Base-by-base conservation (phyloP, 2,329 filamentous ascomycete genomes). In the Colletotrichum spaethianum region DNA sequence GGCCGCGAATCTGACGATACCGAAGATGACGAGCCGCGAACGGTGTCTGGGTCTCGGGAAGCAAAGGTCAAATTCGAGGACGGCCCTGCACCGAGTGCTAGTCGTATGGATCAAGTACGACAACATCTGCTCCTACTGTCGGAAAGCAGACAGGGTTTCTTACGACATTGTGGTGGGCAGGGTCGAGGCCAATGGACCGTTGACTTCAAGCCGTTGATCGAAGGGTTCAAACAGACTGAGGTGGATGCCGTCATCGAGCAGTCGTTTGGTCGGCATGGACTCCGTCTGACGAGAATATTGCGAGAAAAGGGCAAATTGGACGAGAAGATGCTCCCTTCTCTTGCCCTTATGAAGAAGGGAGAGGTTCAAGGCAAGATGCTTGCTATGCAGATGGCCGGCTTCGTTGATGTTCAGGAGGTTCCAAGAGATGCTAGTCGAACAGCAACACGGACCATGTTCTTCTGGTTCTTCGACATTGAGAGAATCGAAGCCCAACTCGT, bases 341-440 rank as follows among this genome's bases (percentile, higher is more conserved):
- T 95, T 67, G 93, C 93, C 64, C 89, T 99, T 73, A 92, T 98
- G 86, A 93, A 93, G 69, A 94, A 96, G 77, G 91, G 93, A 70
- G 94, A 98, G 64, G 90, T 98, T 31, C 94, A 96, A 57, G 91
- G 92, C 70, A 93, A 95, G 74, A 92, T 98, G 82, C 92, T 94
- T 18, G 91, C 92, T 73, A 93, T 99, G 88, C 94, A 97, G 76
- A 92, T 94, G 80, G 91, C 91, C 23, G 96, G 96, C 2, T 92
- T 96, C 73, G 91, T 98, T 16, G 94, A 98, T 75, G 90, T 97
- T 7, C 96, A 99, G 81, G 96, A 99, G 83, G 93, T 99, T 0
- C 96, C 96, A 0, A 93, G 94, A 75, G 96, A 98, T 78, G 93
- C 93, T 75, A 92, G 92, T 73, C 92, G 95, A 42, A 90, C 93